phyloP scores from a whole-genome alignment of 805 yeast species.

The Debaryomyces hansenii region DNA sequence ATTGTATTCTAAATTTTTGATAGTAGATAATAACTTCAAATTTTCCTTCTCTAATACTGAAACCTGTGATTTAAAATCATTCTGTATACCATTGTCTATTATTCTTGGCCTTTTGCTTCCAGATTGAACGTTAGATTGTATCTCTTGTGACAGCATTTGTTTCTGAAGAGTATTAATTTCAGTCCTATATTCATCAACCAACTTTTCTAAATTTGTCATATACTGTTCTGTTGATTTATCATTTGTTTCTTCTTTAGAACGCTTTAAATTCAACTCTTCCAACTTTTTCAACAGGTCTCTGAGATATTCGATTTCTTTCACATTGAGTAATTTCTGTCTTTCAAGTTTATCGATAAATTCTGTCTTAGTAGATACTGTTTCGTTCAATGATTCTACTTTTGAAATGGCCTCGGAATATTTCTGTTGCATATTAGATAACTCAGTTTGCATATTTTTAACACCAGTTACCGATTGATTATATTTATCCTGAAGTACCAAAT shows the following conservation, averaged over 20 bases:
- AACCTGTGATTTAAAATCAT: constrained; percentile 8
- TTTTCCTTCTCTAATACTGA: constrained; percentile 41
- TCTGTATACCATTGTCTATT: constrained; percentile 15
- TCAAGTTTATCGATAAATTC: constrained; percentile 39
- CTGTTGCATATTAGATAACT: constrained; percentile 9
- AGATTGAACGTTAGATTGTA: constrained; percentile 16
- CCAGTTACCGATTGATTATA: constrained; percentile 20
- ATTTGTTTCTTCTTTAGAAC: constrained; percentile 21
- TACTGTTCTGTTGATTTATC: constrained; percentile 34
- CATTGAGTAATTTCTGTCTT: constrained; percentile 51
- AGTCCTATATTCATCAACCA: constrained; percentile 56
- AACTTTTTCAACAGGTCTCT: constrained; percentile 55
- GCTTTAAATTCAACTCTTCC: constrained; percentile 31
- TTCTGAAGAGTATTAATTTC: constrained; percentile 47
- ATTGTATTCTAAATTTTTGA: constrained; percentile 37
- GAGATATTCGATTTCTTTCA: constrained; percentile 58
- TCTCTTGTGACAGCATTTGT: constrained; percentile 30
- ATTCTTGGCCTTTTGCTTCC: constrained; percentile 27
- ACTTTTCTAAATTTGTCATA: constrained; percentile 40
- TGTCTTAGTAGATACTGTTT: constrained; percentile 12
- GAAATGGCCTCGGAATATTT: constrained; percentile 12
- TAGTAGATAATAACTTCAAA: constrained; percentile 32
- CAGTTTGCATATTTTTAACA: constrained; percentile 15
- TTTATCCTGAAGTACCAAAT: constrained; percentile 38
- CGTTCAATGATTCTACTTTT: constrained; percentile 12